phyloP scores from a whole-genome alignment of 352 stramenopile species.

The Phytophthora pistaciae region DNA sequence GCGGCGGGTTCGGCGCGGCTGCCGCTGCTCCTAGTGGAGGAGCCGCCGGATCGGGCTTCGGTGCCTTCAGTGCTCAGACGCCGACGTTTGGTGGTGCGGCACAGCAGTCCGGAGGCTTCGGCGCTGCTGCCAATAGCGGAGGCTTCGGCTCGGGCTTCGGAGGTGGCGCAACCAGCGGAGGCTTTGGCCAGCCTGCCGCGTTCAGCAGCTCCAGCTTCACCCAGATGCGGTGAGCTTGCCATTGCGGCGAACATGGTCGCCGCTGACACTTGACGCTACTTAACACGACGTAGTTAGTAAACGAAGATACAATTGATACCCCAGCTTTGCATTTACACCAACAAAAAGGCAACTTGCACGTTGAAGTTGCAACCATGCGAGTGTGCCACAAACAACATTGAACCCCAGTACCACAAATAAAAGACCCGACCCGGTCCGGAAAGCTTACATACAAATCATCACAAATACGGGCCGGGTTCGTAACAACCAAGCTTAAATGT shows the following conservation, averaged over 20 bases:
- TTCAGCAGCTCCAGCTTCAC: conserved; percentile 66
- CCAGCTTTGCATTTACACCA: conserved; percentile 5
- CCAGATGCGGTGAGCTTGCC: conserved; percentile 49
- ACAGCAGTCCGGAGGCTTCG: conserved; percentile 44
- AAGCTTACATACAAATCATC: neutral
- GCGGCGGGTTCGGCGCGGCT: conserved; percentile 41
- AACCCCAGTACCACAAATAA: neutral
- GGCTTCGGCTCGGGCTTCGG: conserved; percentile 51
- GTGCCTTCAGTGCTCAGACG: conserved; percentile 48
- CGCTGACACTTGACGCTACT: neutral
- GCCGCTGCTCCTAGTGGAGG: conserved; percentile 24
- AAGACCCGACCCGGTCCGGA: neutral
- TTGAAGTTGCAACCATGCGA: neutral
- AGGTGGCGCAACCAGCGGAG: conserved; percentile 23
- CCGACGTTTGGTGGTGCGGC: conserved; percentile 39
- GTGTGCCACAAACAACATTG: neutral
- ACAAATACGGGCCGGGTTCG: neutral
- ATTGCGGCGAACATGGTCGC: neutral
- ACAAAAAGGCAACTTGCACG: neutral
- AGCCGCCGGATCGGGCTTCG: conserved; percentile 50
- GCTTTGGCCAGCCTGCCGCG: conserved; percentile 46
- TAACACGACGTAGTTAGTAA: conserved; percentile 16
- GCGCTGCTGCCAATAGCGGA: conserved; percentile 23
- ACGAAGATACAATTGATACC: conserved; percentile 19
- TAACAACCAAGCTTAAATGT: neutral